Evolutionary conservation across 306 rosid genomes (phyloP), one percentile per base, ranked within the genome.

Genomic region (Sicyos baderoa): DNA sequence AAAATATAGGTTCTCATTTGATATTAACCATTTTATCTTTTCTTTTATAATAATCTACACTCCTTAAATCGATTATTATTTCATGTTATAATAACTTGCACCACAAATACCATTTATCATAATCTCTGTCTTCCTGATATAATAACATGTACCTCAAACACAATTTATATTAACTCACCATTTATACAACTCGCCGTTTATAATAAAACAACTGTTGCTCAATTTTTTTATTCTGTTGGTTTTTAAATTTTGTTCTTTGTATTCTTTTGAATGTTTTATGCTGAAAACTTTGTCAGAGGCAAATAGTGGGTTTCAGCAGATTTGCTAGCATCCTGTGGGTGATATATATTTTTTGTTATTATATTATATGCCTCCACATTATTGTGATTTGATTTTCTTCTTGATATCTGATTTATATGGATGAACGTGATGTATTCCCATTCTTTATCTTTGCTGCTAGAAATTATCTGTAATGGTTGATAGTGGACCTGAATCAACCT

Each of bases 251-350:
- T 66, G 52, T 47, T 66, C 40, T 17, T 63, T 63, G 32, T 42
- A 5, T 40, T 69, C 19, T 48, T 68, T 48, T 69, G 18, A 51
- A 70, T 70, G 21, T 52, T 29, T 35, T 70, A 64, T 50, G 32
- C 25, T 6, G 11, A 22, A 45, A 45, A 7, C 2, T 19, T 64
- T 42, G 32, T 63, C 50, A 56, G 63, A 11, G 18, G 70, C 18
- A 64, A 44, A 44, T 40, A 21, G 32, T 44, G 53, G 40, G 51
- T 65, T 17, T 14, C 19, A 9, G 37, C 53, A 5, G 70, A n/a
- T 42, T 12, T 63, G 32, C 11, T 4, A 42, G 53, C 18, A 64
- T 64, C 70, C 25, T 45, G 45, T 19, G 35, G 73, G 52, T 52
- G 27, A 17, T 12, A 18, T 13, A 23, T n/a, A 29, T 50, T 47